Evolutionary conservation across 169 alveolate genomes (phyloP).

Genomic region (Plasmodium falciparum): DNA sequence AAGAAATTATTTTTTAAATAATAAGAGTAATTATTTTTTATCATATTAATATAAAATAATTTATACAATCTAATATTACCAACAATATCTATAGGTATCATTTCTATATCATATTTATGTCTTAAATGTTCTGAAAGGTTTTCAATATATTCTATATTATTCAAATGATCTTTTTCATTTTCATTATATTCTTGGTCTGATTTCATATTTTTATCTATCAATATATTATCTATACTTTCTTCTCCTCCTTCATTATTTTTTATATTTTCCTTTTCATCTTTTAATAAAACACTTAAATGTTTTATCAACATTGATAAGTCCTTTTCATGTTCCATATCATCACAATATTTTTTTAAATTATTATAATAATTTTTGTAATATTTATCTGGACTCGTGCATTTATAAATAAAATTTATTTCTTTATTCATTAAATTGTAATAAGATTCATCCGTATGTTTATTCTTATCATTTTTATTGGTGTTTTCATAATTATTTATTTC

Average conservation of each 20-base stretch:
- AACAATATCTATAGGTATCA: constrained; percentile 37
- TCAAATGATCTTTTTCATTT: background rate
- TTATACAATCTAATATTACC: constrained; percentile 7
- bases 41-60: constrained; percentile 51
- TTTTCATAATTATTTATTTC: too few relatives aligned
- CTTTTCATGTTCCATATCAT: constrained; percentile 15
- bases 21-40: constrained; percentile 46
- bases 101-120: background rate
- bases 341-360: background rate
- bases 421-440: constrained; percentile 31
- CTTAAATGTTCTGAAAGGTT: background rate
- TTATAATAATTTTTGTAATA: constrained; percentile 31
- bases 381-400: constrained; percentile 30
- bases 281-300: constrained; percentile 4
- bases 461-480: too few relatives aligned
- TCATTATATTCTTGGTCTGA: background rate
- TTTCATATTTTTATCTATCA: too few relatives aligned
- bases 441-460: constrained; percentile 6
- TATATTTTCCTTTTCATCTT: background rate
- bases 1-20: constrained; percentile 64
- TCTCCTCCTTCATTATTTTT: background rate
- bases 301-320: background rate
- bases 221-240: background rate
- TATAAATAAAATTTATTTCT: constrained; percentile 45
- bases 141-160: background rate